phyloP scores from a whole-genome alignment of 768 basidiomycete genomes.

The Lepiota venenata region DNA sequence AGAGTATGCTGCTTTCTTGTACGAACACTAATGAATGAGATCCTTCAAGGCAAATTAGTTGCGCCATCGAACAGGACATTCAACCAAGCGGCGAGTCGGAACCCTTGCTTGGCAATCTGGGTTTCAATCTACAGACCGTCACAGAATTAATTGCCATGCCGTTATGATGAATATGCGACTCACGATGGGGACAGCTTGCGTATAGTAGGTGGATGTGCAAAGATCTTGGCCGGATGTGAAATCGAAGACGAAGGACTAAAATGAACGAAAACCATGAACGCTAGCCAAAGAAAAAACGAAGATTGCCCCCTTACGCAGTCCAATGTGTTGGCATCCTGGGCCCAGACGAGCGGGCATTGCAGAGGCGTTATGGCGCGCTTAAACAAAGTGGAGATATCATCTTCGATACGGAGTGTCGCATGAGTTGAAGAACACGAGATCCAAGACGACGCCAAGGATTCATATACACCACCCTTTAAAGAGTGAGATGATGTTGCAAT shows the following conservation, averaged over 20 bases:
- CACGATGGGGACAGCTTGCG: conserved; percentile 32
- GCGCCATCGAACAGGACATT: conserved; percentile 44
- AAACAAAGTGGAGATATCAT: conserved; percentile 26
- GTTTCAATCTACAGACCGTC: conserved; percentile 31
- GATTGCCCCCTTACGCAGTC: conserved; percentile 35
- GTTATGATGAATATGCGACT: conserved; percentile 6
- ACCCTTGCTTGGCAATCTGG: conserved; percentile 45
- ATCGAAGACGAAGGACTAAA: conserved; percentile 40
- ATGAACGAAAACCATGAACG: background rate
- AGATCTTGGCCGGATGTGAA: conserved; percentile 38
- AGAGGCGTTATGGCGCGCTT: conserved; percentile 34
- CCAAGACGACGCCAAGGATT: conserved; percentile 29
- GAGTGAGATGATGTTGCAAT: background rate
- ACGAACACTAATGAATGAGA: background rate
- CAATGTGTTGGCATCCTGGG: conserved; percentile 39
- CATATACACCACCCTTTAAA: conserved; percentile 29
- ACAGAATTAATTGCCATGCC: conserved; percentile 3
- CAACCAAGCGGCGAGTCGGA: conserved; percentile 47
- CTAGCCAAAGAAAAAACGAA: background rate
- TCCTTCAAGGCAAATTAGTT: conserved; percentile 30
- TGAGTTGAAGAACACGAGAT: conserved; percentile 38
- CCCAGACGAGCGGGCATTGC: conserved; percentile 46
- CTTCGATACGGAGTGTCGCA: conserved; percentile 23
- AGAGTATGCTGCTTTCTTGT: background rate
- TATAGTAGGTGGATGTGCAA: conserved; percentile 39